A percentile compares a stretch with the other conserved stretches of the same genome.
These are phyloP conservation scores for Clarireedia homoeocarpa DNA, from an alignment of 2,329 filamentous ascomycete genomes.

Conservation along the genomic window DNA sequence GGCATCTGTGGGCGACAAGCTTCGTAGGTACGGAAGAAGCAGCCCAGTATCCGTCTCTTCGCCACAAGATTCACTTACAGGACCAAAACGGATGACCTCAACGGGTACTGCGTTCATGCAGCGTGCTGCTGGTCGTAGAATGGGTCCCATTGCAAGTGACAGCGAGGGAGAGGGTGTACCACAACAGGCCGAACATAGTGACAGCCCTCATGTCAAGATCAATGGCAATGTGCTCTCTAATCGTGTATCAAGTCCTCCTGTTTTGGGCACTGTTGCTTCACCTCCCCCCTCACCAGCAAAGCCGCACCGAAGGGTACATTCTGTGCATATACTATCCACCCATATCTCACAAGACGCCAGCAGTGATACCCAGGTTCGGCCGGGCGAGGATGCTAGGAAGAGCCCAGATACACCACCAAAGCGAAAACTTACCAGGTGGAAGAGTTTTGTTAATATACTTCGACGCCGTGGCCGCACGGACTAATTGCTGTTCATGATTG, in stretches of 20 bases:
- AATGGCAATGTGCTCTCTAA: constrained; percentile 2
- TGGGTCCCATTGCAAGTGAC: constrained; percentile 22
- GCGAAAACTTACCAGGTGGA: constrained; percentile 23
- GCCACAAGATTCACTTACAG: constrained; percentile 11
- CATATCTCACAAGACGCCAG: not conserved
- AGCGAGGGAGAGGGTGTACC: constrained; percentile 20
- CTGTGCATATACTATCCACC: constrained; percentile 17
- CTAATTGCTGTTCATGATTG: not conserved
- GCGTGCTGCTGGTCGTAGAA: constrained; percentile 22
- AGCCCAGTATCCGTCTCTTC: constrained; percentile 13
- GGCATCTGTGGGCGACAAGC: constrained; percentile 15
- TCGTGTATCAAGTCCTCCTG: constrained; percentile 15
- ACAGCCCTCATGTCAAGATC: not conserved
- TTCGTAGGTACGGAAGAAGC: constrained; percentile 17
- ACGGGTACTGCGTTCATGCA: constrained; percentile 41
- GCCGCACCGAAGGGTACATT: constrained; percentile 18
- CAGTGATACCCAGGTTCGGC: not conserved
- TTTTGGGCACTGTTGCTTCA: constrained; percentile 11
- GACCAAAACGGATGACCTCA: constrained; percentile 36
- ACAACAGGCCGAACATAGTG: constrained; percentile 4
- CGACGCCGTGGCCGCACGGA: constrained; percentile 12
- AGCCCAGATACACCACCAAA: constrained; percentile 9
- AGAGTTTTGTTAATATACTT: constrained; percentile 23
- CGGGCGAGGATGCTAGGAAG: not conserved
- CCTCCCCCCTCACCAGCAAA: constrained; percentile 18